phyloP scores from a whole-genome alignment of 768 basidiomycete species.

The Pleurotus tuoliensis region DNA sequence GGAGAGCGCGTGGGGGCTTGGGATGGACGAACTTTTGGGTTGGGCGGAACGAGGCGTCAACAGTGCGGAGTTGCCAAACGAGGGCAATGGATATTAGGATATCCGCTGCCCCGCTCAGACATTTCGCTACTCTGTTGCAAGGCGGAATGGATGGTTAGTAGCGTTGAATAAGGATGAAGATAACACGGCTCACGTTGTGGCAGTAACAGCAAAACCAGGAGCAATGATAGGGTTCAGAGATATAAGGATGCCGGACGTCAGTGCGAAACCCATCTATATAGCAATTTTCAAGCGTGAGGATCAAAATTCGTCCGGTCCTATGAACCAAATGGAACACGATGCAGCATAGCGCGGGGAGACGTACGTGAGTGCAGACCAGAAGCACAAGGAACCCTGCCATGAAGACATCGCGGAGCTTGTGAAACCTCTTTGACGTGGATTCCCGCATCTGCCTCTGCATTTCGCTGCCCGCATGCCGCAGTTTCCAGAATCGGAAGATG shows the following conservation, averaged over 20 bases:
- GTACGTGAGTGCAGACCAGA: not conserved
- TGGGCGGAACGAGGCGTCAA: slow-evolving; percentile 6
- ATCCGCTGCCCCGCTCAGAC: slow-evolving; percentile 6
- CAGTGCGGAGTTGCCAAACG: slow-evolving; percentile 12
- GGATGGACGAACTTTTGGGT: slow-evolving; percentile 7
- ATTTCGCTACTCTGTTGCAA: slow-evolving; percentile 1
- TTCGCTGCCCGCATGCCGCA: slow-evolving; percentile 1
- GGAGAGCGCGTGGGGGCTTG: not conserved
- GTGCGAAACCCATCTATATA: not conserved
- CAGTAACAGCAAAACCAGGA: slow-evolving; percentile 5
- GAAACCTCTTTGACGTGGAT: not conserved
- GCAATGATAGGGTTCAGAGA: not conserved
- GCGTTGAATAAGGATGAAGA: not conserved
- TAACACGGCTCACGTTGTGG: slow-evolving; percentile 8
- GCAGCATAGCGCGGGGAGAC: not conserved
- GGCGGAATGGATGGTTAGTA: no score
- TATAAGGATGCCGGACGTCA: not conserved
- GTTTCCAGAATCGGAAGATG: slow-evolving; percentile 9
- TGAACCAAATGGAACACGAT: no score
- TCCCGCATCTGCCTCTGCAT: not conserved
- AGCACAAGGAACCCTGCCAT: not conserved
- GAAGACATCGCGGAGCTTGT: slow-evolving; percentile 1
- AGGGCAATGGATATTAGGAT: slow-evolving; percentile 7
- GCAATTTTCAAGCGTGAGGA: no score
- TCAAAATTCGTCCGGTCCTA: not conserved